phyloP scores from a whole-genome alignment of 2,329 filamentous ascomycete species.

The Aspergillus latus region DNA sequence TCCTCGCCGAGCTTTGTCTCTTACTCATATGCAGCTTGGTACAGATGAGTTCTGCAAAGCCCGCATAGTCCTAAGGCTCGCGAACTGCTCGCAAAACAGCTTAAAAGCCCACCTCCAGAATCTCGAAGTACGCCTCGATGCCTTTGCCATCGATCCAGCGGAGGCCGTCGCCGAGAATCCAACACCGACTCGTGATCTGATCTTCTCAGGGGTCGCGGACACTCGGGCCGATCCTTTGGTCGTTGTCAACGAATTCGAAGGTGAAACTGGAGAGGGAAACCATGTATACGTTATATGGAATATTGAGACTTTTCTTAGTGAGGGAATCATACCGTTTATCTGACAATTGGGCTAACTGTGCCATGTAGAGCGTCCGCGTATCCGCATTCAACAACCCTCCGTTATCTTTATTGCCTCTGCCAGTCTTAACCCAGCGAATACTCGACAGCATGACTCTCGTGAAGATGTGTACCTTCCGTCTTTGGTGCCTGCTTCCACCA shows the following conservation, averaged over 20 bases:
- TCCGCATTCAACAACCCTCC: conserved; percentile 56
- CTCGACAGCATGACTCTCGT: conserved; percentile 33
- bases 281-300: conserved; percentile 49
- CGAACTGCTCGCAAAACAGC: conserved; percentile 49
- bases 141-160: conserved; percentile 44
- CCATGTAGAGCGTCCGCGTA: conserved; percentile 44
- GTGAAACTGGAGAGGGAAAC: conserved; percentile 38
- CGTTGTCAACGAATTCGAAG: conserved; percentile 45
- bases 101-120: conserved; percentile 51
- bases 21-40: conserved; percentile 50
- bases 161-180: conserved; percentile 44
- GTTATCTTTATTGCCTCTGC: conserved; percentile 55
- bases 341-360: conserved; percentile 16
- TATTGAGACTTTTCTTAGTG: conserved; percentile 45
- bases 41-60: conserved; percentile 57
- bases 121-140: conserved; percentile 53
- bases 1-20: conserved; percentile 30
- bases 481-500: conserved; percentile 56
- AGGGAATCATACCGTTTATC: conserved; percentile 14
- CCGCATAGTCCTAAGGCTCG: conserved; percentile 53
- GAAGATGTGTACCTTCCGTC: conserved; percentile 56
- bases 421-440: conserved; percentile 46
- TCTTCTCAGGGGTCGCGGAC: conserved; percentile 42
- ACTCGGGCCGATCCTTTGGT: conserved; percentile 46
- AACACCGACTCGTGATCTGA: conserved; percentile 41